phyloP scores from a whole-genome alignment of 768 basidiomycete species.

The Roridomyces roridus region DNA sequence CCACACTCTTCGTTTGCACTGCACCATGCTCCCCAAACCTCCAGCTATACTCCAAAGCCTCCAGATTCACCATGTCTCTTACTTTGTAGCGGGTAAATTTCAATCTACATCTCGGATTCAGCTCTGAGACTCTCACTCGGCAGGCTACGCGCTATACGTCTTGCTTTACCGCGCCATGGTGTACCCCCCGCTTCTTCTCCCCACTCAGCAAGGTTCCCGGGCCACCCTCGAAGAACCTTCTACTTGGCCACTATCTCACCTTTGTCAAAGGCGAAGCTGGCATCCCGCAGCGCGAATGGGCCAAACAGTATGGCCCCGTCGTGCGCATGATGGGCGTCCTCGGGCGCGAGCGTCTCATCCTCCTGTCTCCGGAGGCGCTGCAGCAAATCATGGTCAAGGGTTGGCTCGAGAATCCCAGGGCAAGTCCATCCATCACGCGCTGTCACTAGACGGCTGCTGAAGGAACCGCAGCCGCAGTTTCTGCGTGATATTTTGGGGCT shows the following conservation, averaged over 20 bases:
- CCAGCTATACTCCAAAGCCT: too few species aligned
- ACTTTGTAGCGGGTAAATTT: too few species aligned
- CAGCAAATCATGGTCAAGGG: slow-evolving; percentile 50
- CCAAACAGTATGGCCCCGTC: slow-evolving; percentile 49
- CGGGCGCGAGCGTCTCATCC: slow-evolving; percentile 51
- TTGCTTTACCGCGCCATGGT: slow-evolving; percentile 37
- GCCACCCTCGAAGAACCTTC: slow-evolving; percentile 37
- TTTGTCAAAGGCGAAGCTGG: slow-evolving; percentile 48
- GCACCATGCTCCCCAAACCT: too few species aligned
- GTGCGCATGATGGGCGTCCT: slow-evolving; percentile 52
- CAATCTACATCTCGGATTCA: too few species aligned
- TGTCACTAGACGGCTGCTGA: too few species aligned
- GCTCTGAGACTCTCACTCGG: too few species aligned
- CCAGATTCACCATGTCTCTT: background rate
- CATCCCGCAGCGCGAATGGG: slow-evolving; percentile 52
- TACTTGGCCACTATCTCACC: slow-evolving; percentile 45
- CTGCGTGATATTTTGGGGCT: slow-evolving; percentile 47
- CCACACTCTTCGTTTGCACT: too few species aligned
- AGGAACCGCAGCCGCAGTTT: slow-evolving; percentile 52
- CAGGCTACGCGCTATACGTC: slow-evolving; percentile 17
- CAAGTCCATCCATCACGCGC: slow-evolving; percentile 13
- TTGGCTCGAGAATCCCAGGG: slow-evolving; percentile 53
- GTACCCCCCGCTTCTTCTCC: slow-evolving; percentile 42
- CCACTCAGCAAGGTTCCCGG: slow-evolving; percentile 46
- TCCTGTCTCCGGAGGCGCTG: slow-evolving; percentile 50